Percentiles rank a stretch among this genome's conserved stretches.
Conservation (phyloP, 1,284 basidiomycete genomes). For the Phellinidium pouzarii region DNA sequence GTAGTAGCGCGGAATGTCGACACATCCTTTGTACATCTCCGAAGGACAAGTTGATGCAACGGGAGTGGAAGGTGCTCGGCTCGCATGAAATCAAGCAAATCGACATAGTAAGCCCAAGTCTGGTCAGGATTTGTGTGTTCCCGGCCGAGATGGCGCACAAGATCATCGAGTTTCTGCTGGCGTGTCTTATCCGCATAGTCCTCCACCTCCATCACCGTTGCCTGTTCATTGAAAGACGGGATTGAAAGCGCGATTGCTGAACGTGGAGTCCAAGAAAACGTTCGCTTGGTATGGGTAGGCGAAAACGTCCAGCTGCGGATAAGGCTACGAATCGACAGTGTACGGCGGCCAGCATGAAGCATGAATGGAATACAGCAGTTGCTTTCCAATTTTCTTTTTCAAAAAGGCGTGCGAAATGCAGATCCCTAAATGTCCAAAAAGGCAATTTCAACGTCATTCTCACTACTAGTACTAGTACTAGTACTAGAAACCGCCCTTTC, state of each 20-base stretch:
- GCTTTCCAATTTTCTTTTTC: background rate
- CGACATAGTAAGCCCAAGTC: conserved; percentile 56
- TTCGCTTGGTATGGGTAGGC: background rate
- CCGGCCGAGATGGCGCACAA: conserved; percentile 27
- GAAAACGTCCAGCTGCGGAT: background rate
- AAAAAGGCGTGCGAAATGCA: background rate
- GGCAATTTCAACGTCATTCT: too few relatives aligned
- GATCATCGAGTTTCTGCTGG: conserved; percentile 29
- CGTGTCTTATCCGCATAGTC: conserved; percentile 12
- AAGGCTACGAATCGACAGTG: conserved; percentile 7
- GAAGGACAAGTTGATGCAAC: conserved; percentile 60
- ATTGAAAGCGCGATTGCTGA: conserved; percentile 1
- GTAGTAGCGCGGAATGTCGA: conserved; percentile 38
- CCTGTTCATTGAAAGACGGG: background rate
- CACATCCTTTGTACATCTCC: conserved; percentile 48
- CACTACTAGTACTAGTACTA: too few relatives aligned
- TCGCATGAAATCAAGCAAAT: conserved; percentile 43
- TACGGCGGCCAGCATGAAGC: conserved; percentile 12
- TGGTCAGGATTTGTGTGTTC: conserved; percentile 30
- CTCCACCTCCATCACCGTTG: conserved; percentile 1
- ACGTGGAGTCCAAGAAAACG: conserved; percentile 2
- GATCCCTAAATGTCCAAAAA: too few relatives aligned
- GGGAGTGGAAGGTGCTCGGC: conserved; percentile 47
- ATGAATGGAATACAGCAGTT: conserved; percentile 1
- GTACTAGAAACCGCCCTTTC: too few relatives aligned